A percentile compares a stretch with the other conserved stretches of the same genome.
phyloP scores from a whole-genome alignment of 768 basidiomycete species.

The Phanerochaete carnosa region DNA sequence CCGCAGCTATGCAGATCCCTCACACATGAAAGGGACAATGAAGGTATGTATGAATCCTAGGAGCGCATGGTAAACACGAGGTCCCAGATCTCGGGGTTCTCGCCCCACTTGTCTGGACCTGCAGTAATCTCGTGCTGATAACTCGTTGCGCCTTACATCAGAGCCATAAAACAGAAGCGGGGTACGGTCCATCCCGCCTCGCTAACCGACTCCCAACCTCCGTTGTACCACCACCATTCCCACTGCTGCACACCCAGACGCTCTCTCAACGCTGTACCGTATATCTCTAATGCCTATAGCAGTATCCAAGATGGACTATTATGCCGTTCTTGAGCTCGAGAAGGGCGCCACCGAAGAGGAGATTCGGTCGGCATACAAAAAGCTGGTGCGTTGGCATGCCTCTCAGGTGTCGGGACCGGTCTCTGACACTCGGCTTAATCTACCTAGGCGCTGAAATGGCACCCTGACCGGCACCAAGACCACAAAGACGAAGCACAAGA shows the following conservation, averaged over 20 bases:
- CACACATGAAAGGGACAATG: background rate
- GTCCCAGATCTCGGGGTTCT: conserved; percentile 2
- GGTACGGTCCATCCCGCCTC: background rate
- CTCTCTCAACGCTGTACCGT: background rate
- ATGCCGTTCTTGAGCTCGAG: conserved; percentile 45
- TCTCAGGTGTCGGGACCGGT: conserved; percentile 3
- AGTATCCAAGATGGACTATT: conserved; percentile 24
- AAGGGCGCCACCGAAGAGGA: conserved; percentile 46
- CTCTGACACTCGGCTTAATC: background rate
- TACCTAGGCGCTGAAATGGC: conserved; percentile 58
- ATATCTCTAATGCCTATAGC: conserved; percentile 20
- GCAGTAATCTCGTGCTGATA: conserved; percentile 3
- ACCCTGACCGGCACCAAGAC: conserved; percentile 58
- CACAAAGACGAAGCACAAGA: conserved; percentile 51
- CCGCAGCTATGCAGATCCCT: background rate
- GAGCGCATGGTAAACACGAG: conserved; percentile 12
- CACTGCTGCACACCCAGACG: conserved; percentile 6
- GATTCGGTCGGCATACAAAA: conserved; percentile 60
- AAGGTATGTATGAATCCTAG: background rate
- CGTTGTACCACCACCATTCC: background rate
- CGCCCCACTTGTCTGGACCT: conserved; percentile 3
- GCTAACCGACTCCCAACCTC: conserved; percentile 11
- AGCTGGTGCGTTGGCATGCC: conserved; percentile 40
- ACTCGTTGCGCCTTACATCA: conserved; percentile 17
- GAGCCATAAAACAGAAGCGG: conserved; percentile 14